Base-by-base conservation (phyloP, 2,329 filamentous ascomycete species). In the Phaeoacremonium minimum region DNA sequence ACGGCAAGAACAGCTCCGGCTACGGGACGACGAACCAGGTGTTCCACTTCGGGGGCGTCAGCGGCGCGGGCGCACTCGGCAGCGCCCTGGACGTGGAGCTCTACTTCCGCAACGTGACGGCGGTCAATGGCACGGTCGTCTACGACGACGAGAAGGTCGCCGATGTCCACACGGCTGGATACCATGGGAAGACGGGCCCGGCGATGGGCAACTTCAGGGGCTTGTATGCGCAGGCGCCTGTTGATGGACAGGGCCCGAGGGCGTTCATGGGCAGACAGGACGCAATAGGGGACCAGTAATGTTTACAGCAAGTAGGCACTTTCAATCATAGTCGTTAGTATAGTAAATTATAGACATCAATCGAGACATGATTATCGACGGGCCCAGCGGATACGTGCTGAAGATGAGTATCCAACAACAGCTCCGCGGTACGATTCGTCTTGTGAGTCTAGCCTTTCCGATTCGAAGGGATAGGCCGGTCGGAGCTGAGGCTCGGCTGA, bases 21-120 rank as follows among this genome's bases (percentile, higher is more conserved):
- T 73, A 60, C 35, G 80, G 80, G 7, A 67, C 58, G 16, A 79
- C 75, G 6, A 65, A 65, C 38, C 80, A 86, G 55, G 57, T 63
- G 3, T 74, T 83, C 42, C 54, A 47, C 6, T 77, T 85, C 42
- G 62, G 61, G n/a, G 70, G 71, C 6, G 50, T 73, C 20, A 45
- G 46, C 5, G 46, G 43, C 4, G 45, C 44, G 2, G 50, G 46
- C 4, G 32, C 44, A 35, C 18, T 46, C 31, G 46, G 46, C 16
- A 46, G 48, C 31, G 35, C 41, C 14, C 41, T 48, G 4, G 49
- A 49, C 15, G 57, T 53, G 33, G 60, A 71, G 52, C 58, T 84
- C 30, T 87, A 84, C 55, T 62, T 57, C 38, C 66, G 81, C 15
- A 65, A 75, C 33, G 73, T 84, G 17, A 54, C 59, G 18, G 74